Evolutionary conservation across 2,329 filamentous ascomycete genomes (phyloP), one percentile per base, ranked within the genome.

Genomic region (Trichoderma arundinaceum): DNA sequence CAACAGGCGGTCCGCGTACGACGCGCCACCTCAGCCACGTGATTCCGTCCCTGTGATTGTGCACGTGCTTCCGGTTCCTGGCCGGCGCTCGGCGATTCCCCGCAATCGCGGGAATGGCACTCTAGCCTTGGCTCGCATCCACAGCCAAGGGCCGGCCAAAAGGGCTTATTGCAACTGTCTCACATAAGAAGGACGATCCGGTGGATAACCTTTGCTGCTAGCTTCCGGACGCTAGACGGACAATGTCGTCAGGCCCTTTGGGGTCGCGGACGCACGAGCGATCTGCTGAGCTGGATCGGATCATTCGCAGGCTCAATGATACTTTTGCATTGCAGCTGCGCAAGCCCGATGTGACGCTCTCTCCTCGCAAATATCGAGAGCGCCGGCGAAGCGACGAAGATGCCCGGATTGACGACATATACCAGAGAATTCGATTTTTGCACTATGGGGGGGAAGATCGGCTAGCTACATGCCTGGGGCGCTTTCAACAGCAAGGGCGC

Each of bases 281-380:
- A 17, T 33, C 56, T 39, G 15, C 13, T 39, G 60, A 58, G 48
- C 69, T 76, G 13, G 58, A 71, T 33, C 68, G 69, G 35, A 70
- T 66, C 10, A 71, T 76, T 19, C 65, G 69, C 28, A 69, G 69
- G 0, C 68, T 76, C 28, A 76, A 73, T 53, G 64, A 64, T 33
- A 68, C 71, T 39, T 77, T 72, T 54, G 66, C 65, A 9, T 69
- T 77, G 3, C 63, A 68, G 13, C 71, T 77, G 13, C 49, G 63
- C 17, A 65, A 69, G 17, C 72, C 72, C 3, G 71, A 73, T 59
- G 53, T 67, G 7, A 70, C 58, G 1, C 60, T 73, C n/a, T 72
- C 72, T 32, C 74, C 73, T n/a, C 71, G 66, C 49, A 71, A 71
- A 57, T 68, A 67, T 19, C 69, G 67, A 33, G 67, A 66, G 41